phyloP scores from a whole-genome alignment of 208 protist species.

The Leishmania major region DNA sequence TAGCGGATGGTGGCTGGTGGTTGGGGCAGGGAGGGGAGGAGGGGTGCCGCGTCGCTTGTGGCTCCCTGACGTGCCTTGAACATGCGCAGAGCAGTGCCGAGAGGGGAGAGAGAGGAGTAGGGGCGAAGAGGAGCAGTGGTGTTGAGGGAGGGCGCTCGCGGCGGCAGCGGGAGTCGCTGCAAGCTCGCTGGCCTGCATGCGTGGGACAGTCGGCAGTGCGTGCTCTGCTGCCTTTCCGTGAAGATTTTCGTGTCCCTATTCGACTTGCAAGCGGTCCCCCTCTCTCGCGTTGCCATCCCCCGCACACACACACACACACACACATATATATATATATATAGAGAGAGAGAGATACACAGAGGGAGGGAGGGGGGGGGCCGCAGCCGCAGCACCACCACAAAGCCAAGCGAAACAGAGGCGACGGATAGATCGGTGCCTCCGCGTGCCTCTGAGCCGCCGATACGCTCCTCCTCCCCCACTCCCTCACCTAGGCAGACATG shows the following conservation, averaged over 20 bases:
- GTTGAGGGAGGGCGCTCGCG: background rate
- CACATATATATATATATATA: background rate
- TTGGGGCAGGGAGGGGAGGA: too few relatives aligned
- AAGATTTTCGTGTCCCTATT: background rate
- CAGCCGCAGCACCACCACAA: background rate
- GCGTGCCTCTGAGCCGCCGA: background rate
- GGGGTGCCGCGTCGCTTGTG: background rate
- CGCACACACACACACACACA: conserved; percentile 8
- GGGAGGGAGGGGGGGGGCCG: background rate
- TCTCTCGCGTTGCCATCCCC: too few relatives aligned
- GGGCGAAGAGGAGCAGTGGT: background rate
- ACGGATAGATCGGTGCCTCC: background rate
- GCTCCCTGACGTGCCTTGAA: too few relatives aligned
- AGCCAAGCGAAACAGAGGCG: background rate
- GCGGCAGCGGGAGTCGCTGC: background rate
- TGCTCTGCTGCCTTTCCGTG: background rate
- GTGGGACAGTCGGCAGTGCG: background rate
- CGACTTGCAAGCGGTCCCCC: background rate
- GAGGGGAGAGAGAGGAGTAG: background rate
- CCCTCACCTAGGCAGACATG: background rate
- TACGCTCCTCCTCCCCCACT: background rate
- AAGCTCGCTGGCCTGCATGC: background rate
- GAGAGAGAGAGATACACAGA: background rate
- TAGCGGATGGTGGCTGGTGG: background rate
- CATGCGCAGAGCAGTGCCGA: background rate